These are phyloP conservation scores for Fusarium ramigenum DNA, from an alignment of 2,329 filamentous ascomycete genomes.

Conservation along the genomic window DNA sequence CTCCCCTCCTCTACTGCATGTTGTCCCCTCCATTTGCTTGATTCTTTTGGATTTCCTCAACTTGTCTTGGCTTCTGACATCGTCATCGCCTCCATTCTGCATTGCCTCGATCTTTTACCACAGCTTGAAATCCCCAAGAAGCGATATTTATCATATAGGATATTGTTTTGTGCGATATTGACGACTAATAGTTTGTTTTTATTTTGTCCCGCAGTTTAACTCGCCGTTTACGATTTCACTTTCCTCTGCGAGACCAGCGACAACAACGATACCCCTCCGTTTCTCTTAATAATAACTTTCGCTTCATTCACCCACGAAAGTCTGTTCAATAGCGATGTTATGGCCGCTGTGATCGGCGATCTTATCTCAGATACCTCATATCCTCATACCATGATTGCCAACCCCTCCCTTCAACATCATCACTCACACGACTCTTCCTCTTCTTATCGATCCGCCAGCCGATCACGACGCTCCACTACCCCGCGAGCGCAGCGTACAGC, in stretches of 20 bases:
- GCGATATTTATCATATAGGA: slow-evolving; percentile 17
- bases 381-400: slow-evolving; percentile 75
- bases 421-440: slow-evolving; percentile 52
- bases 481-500: slow-evolving; percentile 42
- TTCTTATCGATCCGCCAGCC: slow-evolving; percentile 44
- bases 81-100: slow-evolving; percentile 37
- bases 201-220: slow-evolving; percentile 31
- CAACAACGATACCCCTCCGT: slow-evolving; percentile 35
- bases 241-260: slow-evolving; percentile 31
- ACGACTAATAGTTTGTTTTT: slow-evolving; percentile 39
- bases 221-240: slow-evolving; percentile 33
- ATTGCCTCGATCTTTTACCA: slow-evolving; percentile 10
- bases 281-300: slow-evolving; percentile 22
- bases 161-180: slow-evolving; percentile 24
- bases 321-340: slow-evolving; percentile 54
- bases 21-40: slow-evolving; percentile 38
- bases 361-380: slow-evolving; percentile 76
- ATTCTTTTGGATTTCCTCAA: slow-evolving; percentile 39
- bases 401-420: slow-evolving; percentile 58
- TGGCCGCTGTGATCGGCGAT: slow-evolving; percentile 75
- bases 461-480: slow-evolving; percentile 44
- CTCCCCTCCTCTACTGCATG: slow-evolving; percentile 33
- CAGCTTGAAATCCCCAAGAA: slow-evolving; percentile 7
- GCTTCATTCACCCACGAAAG: slow-evolving; percentile 8
- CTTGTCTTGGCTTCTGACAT: slow-evolving; percentile 34